Base-by-base conservation (phyloP, 2,329 filamentous ascomycete genomes). In the Aureobasidium zeae region DNA sequence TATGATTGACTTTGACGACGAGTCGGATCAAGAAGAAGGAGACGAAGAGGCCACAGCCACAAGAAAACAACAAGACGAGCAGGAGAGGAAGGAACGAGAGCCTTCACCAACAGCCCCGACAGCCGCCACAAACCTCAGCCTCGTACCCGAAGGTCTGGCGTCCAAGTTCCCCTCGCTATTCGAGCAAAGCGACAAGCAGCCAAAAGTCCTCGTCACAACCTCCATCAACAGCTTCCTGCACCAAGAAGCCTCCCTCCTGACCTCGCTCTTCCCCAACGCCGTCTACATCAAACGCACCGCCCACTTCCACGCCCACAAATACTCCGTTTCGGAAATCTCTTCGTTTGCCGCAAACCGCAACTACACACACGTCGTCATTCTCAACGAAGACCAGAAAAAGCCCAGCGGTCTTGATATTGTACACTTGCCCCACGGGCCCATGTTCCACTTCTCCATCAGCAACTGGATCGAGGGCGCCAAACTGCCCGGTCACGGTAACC, bases 131-230 rank as follows among this genome's bases (percentile, higher is more conserved):
- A 77, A 78, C 52, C 63, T 80, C 17, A 71, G 72, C 49, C 65
- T 79, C 9, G 74, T 74, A 0, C 76, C 77, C 3, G 76, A 79
- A 53, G 72, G 72, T 15, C 67, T 81, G 16, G 69, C 73, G 29
- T 66, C 73, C 31, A 77, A 76, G 59, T 81, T 79, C 55, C 77
- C 74, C 3, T 63, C 67, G 5, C 67, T 80, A 17, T 81, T 78
- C 64, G 53, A 76, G 21, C 49, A 56, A 71, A 24, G 76, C 70
- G 35, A 73, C 69, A 45, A 64, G 66, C 47, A 65, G 22, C 88
- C 91, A 39, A 94, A 95, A 65, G 79, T 96, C 51, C 79, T 98
- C 28, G 76, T 98, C 57, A 98, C 91, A 1, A 96, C 91, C 6
- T 84, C 80, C 10, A 72, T 95, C 56, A 88, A 94, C 67, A 86